Evolutionary conservation across 305 asterid genomes (phyloP).

Genomic region (Ajuga reptans): DNA sequence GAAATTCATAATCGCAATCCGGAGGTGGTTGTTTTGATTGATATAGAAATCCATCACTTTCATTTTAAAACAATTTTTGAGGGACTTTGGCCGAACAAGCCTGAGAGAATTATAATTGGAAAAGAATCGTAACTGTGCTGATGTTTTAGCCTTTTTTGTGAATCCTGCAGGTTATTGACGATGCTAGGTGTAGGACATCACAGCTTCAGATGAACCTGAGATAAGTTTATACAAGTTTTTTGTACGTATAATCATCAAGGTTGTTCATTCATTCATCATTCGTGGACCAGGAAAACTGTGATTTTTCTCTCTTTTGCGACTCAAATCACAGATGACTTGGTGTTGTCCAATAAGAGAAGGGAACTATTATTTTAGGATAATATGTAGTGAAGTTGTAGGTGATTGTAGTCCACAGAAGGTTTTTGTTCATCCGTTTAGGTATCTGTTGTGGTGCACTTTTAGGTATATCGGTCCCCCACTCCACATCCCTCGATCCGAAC

Average conservation of each 20-base stretch:
- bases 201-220: constrained; percentile 19
- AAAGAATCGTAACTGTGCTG: background rate
- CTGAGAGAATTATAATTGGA: background rate
- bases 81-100: background rate
- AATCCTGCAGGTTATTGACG: constrained; percentile 27
- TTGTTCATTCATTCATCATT: constrained; percentile 43
- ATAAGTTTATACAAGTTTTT: constrained; percentile 22
- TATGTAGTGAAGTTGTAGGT: constrained; percentile 20
- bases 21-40: too few relatives aligned
- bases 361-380: constrained; percentile 19
- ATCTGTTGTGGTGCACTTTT: constrained; percentile 3
- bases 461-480: constrained; percentile 6
- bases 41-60: too few relatives aligned
- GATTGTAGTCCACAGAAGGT: constrained; percentile 17
- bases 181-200: constrained; percentile 20
- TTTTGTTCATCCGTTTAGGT: background rate
- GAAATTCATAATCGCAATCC: too few relatives aligned
- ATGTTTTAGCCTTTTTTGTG: background rate
- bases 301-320: constrained; percentile 34
- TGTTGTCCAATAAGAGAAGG: constrained; percentile 32
- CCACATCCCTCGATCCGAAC: constrained; percentile 2
- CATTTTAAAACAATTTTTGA: too few relatives aligned
- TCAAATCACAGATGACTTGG: constrained; percentile 44
- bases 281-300: constrained; percentile 49
- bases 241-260: constrained; percentile 23